Evolutionary conservation across 257 asterid genomes (phyloP), one percentile per base, ranked within the genome.

Genomic region (Echium plantagineum): DNA sequence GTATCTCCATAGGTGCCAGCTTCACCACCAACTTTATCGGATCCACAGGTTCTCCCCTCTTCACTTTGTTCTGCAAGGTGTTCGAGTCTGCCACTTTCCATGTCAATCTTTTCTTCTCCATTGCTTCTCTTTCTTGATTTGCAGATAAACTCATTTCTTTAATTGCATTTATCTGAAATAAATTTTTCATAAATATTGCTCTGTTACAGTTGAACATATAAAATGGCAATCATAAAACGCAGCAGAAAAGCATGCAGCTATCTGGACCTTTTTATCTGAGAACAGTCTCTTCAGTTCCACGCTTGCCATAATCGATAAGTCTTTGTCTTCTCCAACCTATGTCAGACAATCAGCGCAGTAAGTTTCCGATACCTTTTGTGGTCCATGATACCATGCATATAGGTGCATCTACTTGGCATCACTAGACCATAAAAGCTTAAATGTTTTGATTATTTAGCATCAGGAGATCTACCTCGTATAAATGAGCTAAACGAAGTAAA

Each of bases 321-420:
- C 94, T 66, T 77, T 83, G 78, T 93, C 97, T 73, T 93, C 99
- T 10, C 85, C 97, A 65, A 72, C 84, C 98, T 93, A 71, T 60
- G 57, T 42, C 4, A 3, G 60, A 24, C 48, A 59, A 28, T n/a
- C 30, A 51, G 16, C 26, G 55, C 16, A 10, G 17, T 42, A 42
- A 42, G 49, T 42, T 10, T 42, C 49, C 5, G 16, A 42, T 42
- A 42, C 49, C 49, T 42, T 42, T 42, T 42, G 16, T 10, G 21
- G 22, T 16, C 57, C 61, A 57, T 24, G 6, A 0, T n/a, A 9
- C 10, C 38, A 21, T 31, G 6, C 6, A 31, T 4, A 7, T 31
- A 7, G 38, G 49, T 42, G 16, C 17, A 42, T 42, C 17, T 42
- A 42, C 1, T 42, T 42, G 13, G 3, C 17, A 9, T 10, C 17